Base-by-base conservation (phyloP, 345 rosid species). In the Combretum micranthum region DNA sequence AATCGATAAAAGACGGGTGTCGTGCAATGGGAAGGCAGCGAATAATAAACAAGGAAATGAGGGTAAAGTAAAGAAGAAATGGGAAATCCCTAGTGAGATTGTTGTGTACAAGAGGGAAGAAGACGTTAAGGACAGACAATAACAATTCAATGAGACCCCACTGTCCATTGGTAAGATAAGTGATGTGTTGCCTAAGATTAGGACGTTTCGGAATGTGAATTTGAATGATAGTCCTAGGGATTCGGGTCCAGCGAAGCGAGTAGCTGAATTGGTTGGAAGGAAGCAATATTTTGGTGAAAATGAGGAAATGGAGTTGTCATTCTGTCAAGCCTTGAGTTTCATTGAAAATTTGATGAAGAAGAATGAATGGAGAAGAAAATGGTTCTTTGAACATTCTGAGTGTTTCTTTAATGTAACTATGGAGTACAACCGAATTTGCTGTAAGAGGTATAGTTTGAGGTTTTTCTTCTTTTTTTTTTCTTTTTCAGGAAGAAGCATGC, bases 241-340 rank as follows among this genome's bases (percentile, higher is more conserved):
- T 60, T 93, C 99, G 2, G 96, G 99, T 37, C 78, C 92, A 1
- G 95, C 92, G 0, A 93, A 87, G 66, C 78, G 99, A 65, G 95
- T 84, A 61, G 83, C 90, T 0, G 97, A 89, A 42, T 67, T 93
- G 79, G 78, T 64, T 50, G 77, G 83, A 52, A 89, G 64, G 76
- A 83, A 81, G 58, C 61, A 84, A 0, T 78, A 49, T 58, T 85
- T 89, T 23, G 53, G 73, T 22, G 42, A 23, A 12, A 70, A 63
- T 39, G 75, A 60, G 20, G 73, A 63, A 42, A 64, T 50, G 58
- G 62, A 65, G 52, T 2, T 10, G 20, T 23, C 69, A 32, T 75
- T 80, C 66, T 70, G 72, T 64, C 80, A 73, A 62, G 67, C 75
- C 62, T 65, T 82, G 64, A 66, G 61, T 53, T 82, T 87, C 71